Conservation (phyloP, 805 yeast species). For the Wickerhamomyces ciferrii region DNA sequence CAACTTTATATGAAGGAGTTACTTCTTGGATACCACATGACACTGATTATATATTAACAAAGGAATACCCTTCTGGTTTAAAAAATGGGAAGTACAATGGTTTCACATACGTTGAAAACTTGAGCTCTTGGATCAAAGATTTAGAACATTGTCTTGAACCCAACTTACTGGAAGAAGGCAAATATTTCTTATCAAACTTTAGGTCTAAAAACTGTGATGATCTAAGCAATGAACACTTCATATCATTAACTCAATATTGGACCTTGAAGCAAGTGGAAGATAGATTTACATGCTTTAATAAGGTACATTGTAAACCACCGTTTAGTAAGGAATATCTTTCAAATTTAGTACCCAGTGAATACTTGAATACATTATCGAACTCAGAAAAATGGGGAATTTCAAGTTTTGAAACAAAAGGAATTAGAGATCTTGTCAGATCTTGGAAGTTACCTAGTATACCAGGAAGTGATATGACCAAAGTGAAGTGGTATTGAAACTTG, state of each 20-base stretch:
- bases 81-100: neutral
- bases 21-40: conserved; percentile 4
- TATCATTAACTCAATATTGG: neutral
- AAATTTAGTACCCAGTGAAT: neutral
- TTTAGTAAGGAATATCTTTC: neutral
- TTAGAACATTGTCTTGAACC: neutral
- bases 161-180: neutral
- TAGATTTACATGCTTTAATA: neutral
- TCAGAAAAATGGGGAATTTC: neutral
- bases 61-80: conserved; percentile 3
- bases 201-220: neutral
- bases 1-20: conserved; percentile 6
- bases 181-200: neutral
- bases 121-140: neutral
- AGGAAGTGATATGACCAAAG: neutral
- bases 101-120: neutral
- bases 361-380: neutral
- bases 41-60: conserved; percentile 1
- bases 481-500: neutral
- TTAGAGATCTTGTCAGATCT: neutral
- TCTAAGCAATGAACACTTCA: neutral
- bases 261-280: neutral
- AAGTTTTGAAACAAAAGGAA: neutral
- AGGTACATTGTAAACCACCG: neutral
- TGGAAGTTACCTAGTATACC: neutral